Evolutionary conservation across 257 asterid species (phyloP).

Genomic region (Ballota nigra): DNA sequence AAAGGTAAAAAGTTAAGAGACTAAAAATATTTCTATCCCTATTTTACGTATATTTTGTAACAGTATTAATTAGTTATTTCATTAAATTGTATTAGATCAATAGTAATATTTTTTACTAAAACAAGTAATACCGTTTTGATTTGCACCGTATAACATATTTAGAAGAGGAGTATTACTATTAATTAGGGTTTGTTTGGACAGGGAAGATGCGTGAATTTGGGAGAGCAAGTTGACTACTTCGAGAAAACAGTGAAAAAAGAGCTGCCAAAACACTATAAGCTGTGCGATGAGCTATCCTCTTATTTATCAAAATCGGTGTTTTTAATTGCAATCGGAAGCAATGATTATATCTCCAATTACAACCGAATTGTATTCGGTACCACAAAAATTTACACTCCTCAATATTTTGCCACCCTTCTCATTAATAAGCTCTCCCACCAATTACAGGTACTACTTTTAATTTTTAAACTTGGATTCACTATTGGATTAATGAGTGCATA

Average conservation of each 20-base stretch:
- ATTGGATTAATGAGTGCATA: no score
- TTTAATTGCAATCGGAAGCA: not conserved
- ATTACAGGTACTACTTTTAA: not conserved
- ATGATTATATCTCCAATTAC: not conserved
- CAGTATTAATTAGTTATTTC: no score
- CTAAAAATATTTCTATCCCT: no score
- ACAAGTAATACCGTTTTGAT: no score
- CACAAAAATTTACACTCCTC: not conserved
- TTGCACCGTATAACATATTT: no score
- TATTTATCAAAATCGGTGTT: constrained; percentile 5
- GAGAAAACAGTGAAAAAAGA: not conserved
- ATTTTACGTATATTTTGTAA: no score
- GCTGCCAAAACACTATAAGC: not conserved
- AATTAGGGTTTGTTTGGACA: not conserved
- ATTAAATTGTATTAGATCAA: no score
- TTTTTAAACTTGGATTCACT: no score
- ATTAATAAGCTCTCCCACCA: not conserved
- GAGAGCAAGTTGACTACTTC: not conserved
- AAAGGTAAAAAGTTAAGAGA: no score
- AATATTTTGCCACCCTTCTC: constrained; percentile 2
- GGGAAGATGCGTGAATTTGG: constrained; percentile 8
- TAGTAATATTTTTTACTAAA: no score
- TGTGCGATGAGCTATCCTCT: not conserved
- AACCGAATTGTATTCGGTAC: not conserved
- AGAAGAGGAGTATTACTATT: no score